Conservation (phyloP, 1,284 basidiomycete genomes). For the Cutaneotrichosporon daszewskae region DNA sequence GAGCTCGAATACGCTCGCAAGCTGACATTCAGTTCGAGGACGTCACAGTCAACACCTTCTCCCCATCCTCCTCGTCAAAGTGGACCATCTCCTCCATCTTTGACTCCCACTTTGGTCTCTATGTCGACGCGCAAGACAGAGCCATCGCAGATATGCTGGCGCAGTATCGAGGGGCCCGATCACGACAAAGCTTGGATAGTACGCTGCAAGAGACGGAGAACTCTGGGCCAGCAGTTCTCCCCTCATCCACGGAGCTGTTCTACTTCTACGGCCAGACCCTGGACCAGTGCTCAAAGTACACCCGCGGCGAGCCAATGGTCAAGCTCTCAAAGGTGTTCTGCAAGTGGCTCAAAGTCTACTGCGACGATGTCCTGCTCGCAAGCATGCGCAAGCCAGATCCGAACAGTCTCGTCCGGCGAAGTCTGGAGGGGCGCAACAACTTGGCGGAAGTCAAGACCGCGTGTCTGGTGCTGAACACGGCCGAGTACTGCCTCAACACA, state of each 20-base stretch:
- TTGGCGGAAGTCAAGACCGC: conserved; percentile 67
- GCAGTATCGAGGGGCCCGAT: conserved; percentile 62
- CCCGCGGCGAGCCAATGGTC: conserved; percentile 72
- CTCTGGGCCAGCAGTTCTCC: conserved; percentile 64
- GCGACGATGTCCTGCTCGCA: conserved; percentile 77
- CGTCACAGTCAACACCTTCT: conserved; percentile 23
- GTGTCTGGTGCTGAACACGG: conserved; percentile 87
- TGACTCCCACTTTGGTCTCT: conserved; percentile 84
- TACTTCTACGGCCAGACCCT: conserved; percentile 94
- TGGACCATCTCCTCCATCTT: conserved; percentile 79
- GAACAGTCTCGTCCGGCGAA: conserved; percentile 56
- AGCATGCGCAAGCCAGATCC: conserved; percentile 59
- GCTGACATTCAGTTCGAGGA: conserved; percentile 43
- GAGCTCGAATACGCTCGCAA: conserved; percentile 30
- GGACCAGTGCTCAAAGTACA: conserved; percentile 77
- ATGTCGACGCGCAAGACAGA: conserved; percentile 92
- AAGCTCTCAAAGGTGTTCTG: conserved; percentile 74
- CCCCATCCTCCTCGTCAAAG: conserved; percentile 25
- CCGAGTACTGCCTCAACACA: conserved; percentile 93
- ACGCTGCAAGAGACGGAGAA: conserved; percentile 52
- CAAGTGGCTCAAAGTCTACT: conserved; percentile 92
- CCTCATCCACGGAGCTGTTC: conserved; percentile 93
- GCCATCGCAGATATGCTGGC: conserved; percentile 55
- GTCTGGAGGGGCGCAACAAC: conserved; percentile 70
- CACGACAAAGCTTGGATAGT: conserved; percentile 65